Percentiles rank a stretch among this genome's conserved stretches.
Conservation (phyloP, 1,284 basidiomycete genomes). For the Ganoderma multipileum region DNA sequence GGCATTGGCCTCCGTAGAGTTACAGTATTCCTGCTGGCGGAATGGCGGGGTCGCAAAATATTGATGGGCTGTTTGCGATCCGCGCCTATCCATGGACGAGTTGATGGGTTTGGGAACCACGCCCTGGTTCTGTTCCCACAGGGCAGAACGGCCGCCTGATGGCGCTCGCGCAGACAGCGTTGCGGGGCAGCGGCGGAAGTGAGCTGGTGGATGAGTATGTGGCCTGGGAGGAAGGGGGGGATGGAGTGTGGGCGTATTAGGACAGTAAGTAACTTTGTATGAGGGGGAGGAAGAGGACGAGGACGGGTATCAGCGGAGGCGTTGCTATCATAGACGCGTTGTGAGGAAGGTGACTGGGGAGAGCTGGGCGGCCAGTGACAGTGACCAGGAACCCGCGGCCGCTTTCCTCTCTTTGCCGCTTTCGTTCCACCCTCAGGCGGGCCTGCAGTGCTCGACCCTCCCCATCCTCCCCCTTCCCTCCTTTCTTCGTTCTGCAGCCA, state of each 20-base stretch:
- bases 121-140: slow-evolving; percentile 1
- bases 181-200: not conserved
- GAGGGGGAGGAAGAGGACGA: slow-evolving; percentile 6
- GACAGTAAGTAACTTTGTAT: not conserved
- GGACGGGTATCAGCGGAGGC: slow-evolving; percentile 35
- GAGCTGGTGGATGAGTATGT: not conserved
- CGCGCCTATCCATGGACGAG: not conserved
- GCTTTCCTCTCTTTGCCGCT: slow-evolving; percentile 27
- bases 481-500: slow-evolving; percentile 45
- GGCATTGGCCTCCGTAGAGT: not conserved
- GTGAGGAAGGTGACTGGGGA: slow-evolving; percentile 20
- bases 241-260: not conserved
- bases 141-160: not conserved
- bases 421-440: slow-evolving; percentile 36
- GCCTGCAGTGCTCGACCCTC: slow-evolving; percentile 34
- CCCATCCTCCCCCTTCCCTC: slow-evolving; percentile 17
- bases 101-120: not conserved
- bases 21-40: not conserved
- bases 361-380: not conserved
- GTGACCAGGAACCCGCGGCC: slow-evolving; percentile 21
- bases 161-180: not conserved
- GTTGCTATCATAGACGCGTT: slow-evolving; percentile 33
- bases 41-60: not conserved
- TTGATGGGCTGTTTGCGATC: not conserved
- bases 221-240: not conserved